Percentiles rank a stretch among this genome's conserved stretches.
These are phyloP conservation scores for Nelumbo lutea DNA, from an alignment of 164 flowering plant species.

Conservation along the genomic window DNA sequence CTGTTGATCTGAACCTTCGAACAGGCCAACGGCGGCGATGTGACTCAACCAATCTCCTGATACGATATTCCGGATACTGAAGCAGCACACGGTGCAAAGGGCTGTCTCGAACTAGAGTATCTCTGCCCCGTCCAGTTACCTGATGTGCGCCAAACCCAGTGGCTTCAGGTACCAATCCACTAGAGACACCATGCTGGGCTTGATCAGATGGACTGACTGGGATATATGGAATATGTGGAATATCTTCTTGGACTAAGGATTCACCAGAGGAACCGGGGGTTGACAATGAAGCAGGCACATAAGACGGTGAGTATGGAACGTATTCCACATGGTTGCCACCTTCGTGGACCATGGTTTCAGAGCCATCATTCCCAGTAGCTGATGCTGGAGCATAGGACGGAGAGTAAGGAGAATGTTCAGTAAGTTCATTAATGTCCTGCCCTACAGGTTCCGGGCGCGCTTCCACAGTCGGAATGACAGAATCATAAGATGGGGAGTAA, in stretches of 20 bases:
- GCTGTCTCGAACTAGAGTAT: background rate
- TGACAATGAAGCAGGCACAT: constrained; percentile 6
- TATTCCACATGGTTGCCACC: constrained; percentile 4
- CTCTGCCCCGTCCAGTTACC: background rate
- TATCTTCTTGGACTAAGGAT: constrained; percentile 6
- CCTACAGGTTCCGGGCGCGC: background rate
- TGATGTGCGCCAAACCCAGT: constrained; percentile 4
- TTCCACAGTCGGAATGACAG: background rate
- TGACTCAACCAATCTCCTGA: constrained; percentile 22
- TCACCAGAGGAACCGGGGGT: background rate
- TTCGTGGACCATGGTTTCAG: background rate
- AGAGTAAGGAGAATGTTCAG: constrained; percentile 10
- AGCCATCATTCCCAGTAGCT: background rate
- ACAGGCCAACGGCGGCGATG: constrained; percentile 7
- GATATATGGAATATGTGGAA: constrained; percentile 12
- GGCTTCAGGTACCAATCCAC: background rate
- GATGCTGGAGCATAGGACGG: background rate
- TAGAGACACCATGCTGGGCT: constrained; percentile 1
- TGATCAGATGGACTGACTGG: background rate
- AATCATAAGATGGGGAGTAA: background rate
- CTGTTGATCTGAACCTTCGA: constrained; percentile 21
- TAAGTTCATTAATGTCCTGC: background rate
- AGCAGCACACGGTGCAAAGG: constrained; percentile 8
- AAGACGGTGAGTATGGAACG: constrained; percentile 14
- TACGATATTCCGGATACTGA: constrained; percentile 16